Conservation (phyloP, 805 yeast species). For the Ogataea philodendri region DNA sequence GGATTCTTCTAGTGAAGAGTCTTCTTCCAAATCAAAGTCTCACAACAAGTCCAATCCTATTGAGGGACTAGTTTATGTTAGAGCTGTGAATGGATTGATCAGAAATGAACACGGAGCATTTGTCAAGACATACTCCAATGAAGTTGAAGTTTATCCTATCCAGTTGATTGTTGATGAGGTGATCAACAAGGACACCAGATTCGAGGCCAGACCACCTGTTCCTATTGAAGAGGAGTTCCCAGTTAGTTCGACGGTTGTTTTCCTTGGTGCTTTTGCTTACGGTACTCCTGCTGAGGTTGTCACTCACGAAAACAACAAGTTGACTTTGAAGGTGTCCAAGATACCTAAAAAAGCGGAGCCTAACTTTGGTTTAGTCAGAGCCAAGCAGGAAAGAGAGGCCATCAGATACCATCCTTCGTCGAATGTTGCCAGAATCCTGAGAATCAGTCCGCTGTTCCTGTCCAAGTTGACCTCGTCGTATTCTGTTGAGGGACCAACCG, state of each 20-base stretch:
- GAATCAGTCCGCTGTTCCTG: slow-evolving; percentile 61
- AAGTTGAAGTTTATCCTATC: slow-evolving; percentile 62
- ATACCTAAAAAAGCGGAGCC: slow-evolving; percentile 55
- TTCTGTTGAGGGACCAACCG: slow-evolving; percentile 53
- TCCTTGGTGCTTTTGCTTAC: slow-evolving; percentile 82
- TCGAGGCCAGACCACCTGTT: slow-evolving; percentile 63
- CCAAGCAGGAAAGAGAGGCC: slow-evolving; percentile 51
- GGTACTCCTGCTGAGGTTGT: slow-evolving; percentile 73
- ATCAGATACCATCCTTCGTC: slow-evolving; percentile 63
- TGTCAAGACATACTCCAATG: slow-evolving; percentile 62
- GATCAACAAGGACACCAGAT: slow-evolving; percentile 70
- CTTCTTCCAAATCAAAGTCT: background rate
- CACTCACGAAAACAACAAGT: slow-evolving; percentile 46
- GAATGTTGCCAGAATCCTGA: slow-evolving; percentile 58
- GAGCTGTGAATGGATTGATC: slow-evolving; percentile 72
- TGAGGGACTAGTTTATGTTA: slow-evolving; percentile 64
- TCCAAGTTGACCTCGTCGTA: slow-evolving; percentile 76
- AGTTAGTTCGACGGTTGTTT: slow-evolving; percentile 62
- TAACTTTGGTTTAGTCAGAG: slow-evolving; percentile 59
- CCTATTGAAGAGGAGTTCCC: slow-evolving; percentile 87
- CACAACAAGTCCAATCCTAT: slow-evolving; percentile 30
- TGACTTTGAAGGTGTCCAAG: slow-evolving; percentile 54
- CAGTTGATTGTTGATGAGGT: slow-evolving; percentile 79
- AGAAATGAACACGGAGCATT: slow-evolving; percentile 73
- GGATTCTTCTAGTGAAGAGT: slow-evolving; percentile 12